These are phyloP conservation scores for Colletotrichum scovillei DNA, from an alignment of 2,329 filamentous ascomycete species.

Conservation along the genomic window DNA sequence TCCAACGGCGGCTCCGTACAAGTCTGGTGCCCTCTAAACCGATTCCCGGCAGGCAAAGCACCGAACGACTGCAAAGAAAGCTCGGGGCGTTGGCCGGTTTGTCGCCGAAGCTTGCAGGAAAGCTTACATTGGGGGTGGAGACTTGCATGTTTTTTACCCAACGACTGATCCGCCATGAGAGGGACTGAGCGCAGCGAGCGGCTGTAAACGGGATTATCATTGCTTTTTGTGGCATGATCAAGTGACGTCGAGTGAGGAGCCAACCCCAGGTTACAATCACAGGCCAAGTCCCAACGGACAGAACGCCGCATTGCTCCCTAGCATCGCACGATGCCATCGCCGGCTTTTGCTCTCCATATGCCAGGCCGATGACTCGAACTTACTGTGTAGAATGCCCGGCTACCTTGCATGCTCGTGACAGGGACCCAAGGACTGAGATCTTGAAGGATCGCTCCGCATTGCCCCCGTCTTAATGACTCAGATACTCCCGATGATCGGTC, in stretches of 20 bases:
- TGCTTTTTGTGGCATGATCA: slow-evolving; percentile 5
- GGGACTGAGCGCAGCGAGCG: neutral
- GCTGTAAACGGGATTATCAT: slow-evolving; percentile 8
- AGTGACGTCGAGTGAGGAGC: neutral
- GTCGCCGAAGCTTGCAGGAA: slow-evolving; percentile 21
- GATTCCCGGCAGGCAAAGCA: neutral
- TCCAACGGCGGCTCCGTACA: neutral
- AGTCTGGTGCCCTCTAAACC: neutral
- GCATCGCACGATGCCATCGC: neutral
- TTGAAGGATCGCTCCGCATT: neutral
- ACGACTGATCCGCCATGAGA: slow-evolving; percentile 2
- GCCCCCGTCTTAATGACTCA: neutral
- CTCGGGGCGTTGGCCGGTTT: slow-evolving; percentile 1
- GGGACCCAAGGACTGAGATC: neutral
- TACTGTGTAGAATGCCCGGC: neutral
- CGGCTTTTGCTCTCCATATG: neutral
- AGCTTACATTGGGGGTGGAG: neutral
- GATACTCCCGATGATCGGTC: neutral
- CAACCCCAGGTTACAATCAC: neutral
- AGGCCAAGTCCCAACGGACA: neutral
- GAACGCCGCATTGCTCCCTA: neutral
- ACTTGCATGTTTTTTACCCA: neutral
- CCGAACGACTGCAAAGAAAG: neutral
- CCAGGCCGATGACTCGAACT: neutral
- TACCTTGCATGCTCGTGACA: neutral